A percentile compares a stretch with the other conserved stretches of the same genome.
These are phyloP conservation scores for Cytospora piceae DNA, from an alignment of 2,329 filamentous ascomycete species.

Conservation along the genomic window DNA sequence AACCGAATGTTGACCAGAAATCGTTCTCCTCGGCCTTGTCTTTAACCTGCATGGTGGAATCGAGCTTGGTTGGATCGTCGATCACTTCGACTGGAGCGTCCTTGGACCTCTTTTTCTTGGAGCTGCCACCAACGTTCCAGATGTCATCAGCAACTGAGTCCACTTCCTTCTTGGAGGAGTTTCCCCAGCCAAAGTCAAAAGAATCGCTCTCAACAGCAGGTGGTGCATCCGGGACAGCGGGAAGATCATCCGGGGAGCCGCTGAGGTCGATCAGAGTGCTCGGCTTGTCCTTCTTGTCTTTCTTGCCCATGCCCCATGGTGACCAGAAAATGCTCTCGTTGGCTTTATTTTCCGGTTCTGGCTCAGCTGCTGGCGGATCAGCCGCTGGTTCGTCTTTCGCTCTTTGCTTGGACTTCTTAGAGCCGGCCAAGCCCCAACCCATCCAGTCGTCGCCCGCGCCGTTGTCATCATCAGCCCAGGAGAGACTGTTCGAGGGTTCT, in stretches of 20 bases:
- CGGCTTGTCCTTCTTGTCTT: slow-evolving; percentile 35
- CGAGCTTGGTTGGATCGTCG: slow-evolving; percentile 50
- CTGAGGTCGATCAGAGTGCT: slow-evolving; percentile 27
- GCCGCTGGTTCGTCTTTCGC: slow-evolving; percentile 34
- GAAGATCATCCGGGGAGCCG: slow-evolving; percentile 29
- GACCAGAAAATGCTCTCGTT: slow-evolving; percentile 38
- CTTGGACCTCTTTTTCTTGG: slow-evolving; percentile 58
- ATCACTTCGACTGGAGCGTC: slow-evolving; percentile 52
- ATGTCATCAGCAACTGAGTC: slow-evolving; percentile 47
- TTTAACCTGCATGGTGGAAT: slow-evolving; percentile 50
- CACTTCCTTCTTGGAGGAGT: slow-evolving; percentile 36
- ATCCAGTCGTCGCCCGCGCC: slow-evolving; percentile 27
- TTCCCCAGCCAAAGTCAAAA: slow-evolving; percentile 39
- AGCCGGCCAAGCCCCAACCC: slow-evolving; percentile 34
- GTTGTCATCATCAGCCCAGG: slow-evolving; percentile 27
- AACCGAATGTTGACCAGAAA: slow-evolving; percentile 47
- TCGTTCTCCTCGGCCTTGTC: slow-evolving; percentile 40
- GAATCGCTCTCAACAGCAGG: slow-evolving; percentile 34
- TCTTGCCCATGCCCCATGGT: slow-evolving; percentile 34
- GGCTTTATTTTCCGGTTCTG: slow-evolving; percentile 23
- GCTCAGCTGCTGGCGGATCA: slow-evolving; percentile 28
- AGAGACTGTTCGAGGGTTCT: slow-evolving; percentile 7
- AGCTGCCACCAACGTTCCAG: slow-evolving; percentile 42
- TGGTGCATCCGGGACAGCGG: slow-evolving; percentile 15
- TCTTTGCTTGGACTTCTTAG: slow-evolving; percentile 49